Base-by-base conservation (phyloP, 2,329 filamentous ascomycete genomes). In the Beauveria brongniartii region DNA sequence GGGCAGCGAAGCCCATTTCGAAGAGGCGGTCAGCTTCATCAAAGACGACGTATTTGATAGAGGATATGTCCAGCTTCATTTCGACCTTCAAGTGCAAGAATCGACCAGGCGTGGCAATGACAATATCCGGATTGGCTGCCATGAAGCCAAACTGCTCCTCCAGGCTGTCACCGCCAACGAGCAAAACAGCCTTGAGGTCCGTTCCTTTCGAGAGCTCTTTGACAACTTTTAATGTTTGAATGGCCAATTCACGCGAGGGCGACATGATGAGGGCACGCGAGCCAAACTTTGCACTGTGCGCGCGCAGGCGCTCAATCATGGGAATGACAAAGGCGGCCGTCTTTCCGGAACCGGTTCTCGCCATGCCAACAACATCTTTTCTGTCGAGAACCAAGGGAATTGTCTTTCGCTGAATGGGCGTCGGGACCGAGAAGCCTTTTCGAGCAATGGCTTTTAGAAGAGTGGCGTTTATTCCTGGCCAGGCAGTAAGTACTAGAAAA, bases 301-400 rank as follows among this genome's bases (percentile, higher is more conserved):
- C 83, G 74, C 92, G 95, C 63, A 99, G 79, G 66, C 88, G 90
- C 77, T 99, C 91, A 63, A 99, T 92, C 93, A 99, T 96, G 48
- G 94, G 94, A 65, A 99, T 95, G 28, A 97, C 92, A 73, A 99
- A 99, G 24, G 94, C 94, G 1, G 92, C 94, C 1, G 95, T 99
- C 79, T 99, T 99, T 78, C 94, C 94, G 22, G 92, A 97, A 72
- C 94, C 94, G n/a, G 95, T 99, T 66, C 95, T 83, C 8, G 94
- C 94, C 94, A 99, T 99, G 66, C 92, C 95, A 26, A 99, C 93
- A n/a, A 97, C 90, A 81, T 99, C 94, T 75, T 92, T 90, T 59
- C 89, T 85, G 64, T 95, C 90, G 67, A 97, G 80, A 60, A 99
- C 86, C 60, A 97, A 80, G 4, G 94, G 95, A 53, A 99, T 96